phyloP scores from a whole-genome alignment of 1,284 basidiomycete genomes.

The Cryptococcus neoformans region DNA sequence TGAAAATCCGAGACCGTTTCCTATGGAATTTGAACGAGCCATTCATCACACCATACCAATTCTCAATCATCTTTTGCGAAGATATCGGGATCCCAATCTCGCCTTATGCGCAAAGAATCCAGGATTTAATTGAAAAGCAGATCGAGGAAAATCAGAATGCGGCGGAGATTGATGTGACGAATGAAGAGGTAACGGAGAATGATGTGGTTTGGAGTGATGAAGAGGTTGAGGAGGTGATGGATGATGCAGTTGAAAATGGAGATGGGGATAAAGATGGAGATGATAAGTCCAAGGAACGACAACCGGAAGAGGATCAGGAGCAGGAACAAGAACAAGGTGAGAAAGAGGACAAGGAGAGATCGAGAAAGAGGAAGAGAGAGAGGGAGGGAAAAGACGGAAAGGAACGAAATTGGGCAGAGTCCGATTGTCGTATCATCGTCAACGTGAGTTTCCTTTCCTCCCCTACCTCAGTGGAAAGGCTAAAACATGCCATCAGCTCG shows the following conservation, averaged over 20 bases:
- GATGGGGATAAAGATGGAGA: not conserved
- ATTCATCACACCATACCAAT: constrained; percentile 74
- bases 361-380: constrained; percentile 19
- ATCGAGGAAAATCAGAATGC: constrained; percentile 82
- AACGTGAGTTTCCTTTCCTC: constrained; percentile 61
- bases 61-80: constrained; percentile 79
- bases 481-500: constrained; percentile 61
- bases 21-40: constrained; percentile 87
- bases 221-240: constrained; percentile 12
- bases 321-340: not conserved
- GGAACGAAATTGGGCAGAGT: constrained; percentile 52
- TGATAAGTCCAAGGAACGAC: not conserved
- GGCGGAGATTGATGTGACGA: constrained; percentile 59
- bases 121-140: constrained; percentile 83
- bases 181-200: constrained; percentile 35
- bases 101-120: constrained; percentile 71
- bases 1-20: constrained; percentile 90
- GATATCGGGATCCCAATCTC: constrained; percentile 74
- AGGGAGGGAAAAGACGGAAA: constrained; percentile 8
- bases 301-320: not conserved
- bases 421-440: constrained; percentile 84
- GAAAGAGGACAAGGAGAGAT: not conserved
- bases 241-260: not conserved
- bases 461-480: constrained; percentile 9
- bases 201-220: constrained; percentile 40